These are phyloP conservation scores for Craspedostauros australis DNA, from an alignment of 108 stramenopile species.

Conservation along the genomic window DNA sequence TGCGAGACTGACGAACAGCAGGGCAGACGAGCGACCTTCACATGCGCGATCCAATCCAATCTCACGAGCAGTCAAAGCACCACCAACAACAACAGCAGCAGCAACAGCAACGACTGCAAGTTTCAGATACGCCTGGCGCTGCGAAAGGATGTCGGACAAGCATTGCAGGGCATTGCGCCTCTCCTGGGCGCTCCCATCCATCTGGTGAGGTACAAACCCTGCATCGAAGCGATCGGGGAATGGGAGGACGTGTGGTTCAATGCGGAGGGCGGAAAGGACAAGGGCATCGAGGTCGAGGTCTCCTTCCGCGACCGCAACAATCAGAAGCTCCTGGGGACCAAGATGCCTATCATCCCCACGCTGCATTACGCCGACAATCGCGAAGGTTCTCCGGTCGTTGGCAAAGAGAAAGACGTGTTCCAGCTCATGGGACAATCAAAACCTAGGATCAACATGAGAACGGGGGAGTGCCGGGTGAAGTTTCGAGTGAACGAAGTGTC, in stretches of 20 bases:
- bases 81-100: constrained; percentile 1
- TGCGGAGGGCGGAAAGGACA: constrained; percentile 88
- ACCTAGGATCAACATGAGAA: constrained; percentile 32
- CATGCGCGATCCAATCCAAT: background rate
- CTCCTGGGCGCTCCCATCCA: constrained; percentile 8
- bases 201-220: constrained; percentile 43
- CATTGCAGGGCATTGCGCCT: background rate
- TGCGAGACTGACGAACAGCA: background rate
- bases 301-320: constrained; percentile 45
- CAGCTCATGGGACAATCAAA: too few species aligned
- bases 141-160: background rate
- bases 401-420: too few species aligned
- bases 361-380: too few species aligned
- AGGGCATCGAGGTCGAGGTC: constrained; percentile 65
- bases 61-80: background rate
- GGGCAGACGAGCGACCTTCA: constrained; percentile 1
- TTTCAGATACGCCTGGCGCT: background rate
- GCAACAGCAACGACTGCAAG: constrained; percentile 4
- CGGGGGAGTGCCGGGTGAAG: constrained; percentile 32
- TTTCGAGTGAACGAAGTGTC: constrained; percentile 86
- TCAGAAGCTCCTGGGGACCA: too few species aligned
- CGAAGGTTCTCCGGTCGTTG: too few species aligned
- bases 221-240: constrained; percentile 16
- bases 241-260: constrained; percentile 84
- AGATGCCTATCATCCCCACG: too few species aligned